phyloP scores from a whole-genome alignment of 2,329 filamentous ascomycete species.

The Diplodia mutila region DNA sequence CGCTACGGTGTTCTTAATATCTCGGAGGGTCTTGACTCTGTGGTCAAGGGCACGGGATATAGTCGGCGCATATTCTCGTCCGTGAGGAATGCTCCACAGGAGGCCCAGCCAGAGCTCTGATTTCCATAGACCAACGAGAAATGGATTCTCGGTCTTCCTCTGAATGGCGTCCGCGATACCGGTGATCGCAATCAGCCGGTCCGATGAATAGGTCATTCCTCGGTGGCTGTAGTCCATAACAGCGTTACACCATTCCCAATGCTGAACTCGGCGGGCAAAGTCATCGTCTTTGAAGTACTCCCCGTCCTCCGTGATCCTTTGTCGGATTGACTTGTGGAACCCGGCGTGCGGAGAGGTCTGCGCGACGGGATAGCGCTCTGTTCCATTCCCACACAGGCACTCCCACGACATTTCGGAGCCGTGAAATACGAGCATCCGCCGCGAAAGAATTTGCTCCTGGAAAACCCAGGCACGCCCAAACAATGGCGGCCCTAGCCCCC shows the following conservation, averaged over 20 bases:
- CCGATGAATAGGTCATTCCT: background rate
- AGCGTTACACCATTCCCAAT: constrained; percentile 29
- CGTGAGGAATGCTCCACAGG: background rate
- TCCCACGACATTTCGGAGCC: background rate
- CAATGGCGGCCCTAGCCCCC: background rate
- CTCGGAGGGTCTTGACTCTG: background rate
- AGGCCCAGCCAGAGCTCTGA: background rate
- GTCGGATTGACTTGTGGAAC: constrained; percentile 28
- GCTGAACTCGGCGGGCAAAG: constrained; percentile 23
- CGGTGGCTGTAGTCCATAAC: constrained; percentile 5
- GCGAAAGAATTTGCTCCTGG: constrained; percentile 16
- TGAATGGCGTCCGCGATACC: background rate
- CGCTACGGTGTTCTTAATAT: background rate
- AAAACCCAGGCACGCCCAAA: constrained; percentile 9
- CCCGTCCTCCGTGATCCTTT: constrained; percentile 26
- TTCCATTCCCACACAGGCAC: constrained; percentile 28
- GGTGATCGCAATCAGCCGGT: background rate
- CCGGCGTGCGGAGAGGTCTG: constrained; percentile 12
- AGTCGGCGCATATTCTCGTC: background rate
- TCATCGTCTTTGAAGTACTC: constrained; percentile 29
- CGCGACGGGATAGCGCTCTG: constrained; percentile 27
- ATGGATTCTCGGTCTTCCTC: background rate
- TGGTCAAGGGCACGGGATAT: background rate
- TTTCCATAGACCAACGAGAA: constrained; percentile 8
- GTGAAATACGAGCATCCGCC: constrained; percentile 1